Conservation (phyloP, 176 grass and related monocot genomes). For the Elaeis guineensis region DNA sequence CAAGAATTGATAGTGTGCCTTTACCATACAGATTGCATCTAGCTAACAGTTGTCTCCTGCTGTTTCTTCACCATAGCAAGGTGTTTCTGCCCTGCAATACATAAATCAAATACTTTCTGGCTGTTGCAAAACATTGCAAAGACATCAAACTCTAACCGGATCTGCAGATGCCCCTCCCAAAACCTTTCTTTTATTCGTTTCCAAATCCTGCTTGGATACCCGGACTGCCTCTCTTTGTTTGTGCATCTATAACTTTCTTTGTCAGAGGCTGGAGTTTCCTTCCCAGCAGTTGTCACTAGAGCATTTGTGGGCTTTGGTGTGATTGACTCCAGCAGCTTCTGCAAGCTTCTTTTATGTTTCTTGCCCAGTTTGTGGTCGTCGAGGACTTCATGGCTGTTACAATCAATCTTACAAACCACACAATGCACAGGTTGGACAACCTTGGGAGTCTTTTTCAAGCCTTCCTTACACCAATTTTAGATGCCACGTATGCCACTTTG, state of each 20-base stretch:
- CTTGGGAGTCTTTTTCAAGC: not conserved
- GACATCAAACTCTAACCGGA: slow-evolving; percentile 8
- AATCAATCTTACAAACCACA: slow-evolving; percentile 28
- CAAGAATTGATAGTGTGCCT: too few relatives aligned
- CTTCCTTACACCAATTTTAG: not conserved
- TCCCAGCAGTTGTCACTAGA: not conserved
- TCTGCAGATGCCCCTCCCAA: slow-evolving; percentile 14
- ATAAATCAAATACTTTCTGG: slow-evolving; percentile 18
- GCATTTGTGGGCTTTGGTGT: slow-evolving; percentile 4
- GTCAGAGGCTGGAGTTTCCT: not conserved
- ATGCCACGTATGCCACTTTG: slow-evolving; percentile 7
- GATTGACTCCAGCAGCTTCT: slow-evolving; percentile 7
- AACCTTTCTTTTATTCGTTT: slow-evolving; percentile 21
- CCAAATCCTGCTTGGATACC: slow-evolving; percentile 17
- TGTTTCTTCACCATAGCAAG: slow-evolving; percentile 26
- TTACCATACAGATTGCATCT: too few relatives aligned
- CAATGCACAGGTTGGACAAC: slow-evolving; percentile 5
- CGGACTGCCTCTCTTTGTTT: not conserved
- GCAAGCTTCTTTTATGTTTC: slow-evolving; percentile 19
- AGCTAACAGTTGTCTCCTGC: not conserved
- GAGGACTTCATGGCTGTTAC: slow-evolving; percentile 23
- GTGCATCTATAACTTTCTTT: slow-evolving; percentile 4
- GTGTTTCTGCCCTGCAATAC: slow-evolving; percentile 20
- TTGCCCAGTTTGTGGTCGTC: slow-evolving; percentile 17
- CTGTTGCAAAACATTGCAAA: slow-evolving; percentile 27